Percentiles rank a stretch among this genome's conserved stretches.
These are phyloP conservation scores for Turnera subulata DNA, from an alignment of 345 rosid genomes.

Conservation along the genomic window DNA sequence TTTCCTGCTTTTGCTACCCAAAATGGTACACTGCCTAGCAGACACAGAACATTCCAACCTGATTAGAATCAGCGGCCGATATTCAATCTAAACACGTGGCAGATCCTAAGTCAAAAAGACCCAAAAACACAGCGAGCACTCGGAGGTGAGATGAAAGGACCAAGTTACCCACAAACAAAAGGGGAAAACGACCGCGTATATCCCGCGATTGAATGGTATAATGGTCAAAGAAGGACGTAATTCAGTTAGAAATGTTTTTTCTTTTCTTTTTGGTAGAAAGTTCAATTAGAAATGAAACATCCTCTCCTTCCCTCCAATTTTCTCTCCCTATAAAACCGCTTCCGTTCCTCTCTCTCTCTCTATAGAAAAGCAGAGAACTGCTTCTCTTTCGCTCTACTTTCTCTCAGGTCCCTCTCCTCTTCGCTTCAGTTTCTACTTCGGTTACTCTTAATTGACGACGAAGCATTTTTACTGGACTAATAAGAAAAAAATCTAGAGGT, in stretches of 20 bases:
- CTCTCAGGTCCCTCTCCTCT: slow-evolving; percentile 3
- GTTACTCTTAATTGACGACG: background rate
- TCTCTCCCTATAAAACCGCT: slow-evolving; percentile 10
- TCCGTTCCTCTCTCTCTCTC: slow-evolving; percentile 12
- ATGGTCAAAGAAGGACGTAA: slow-evolving; percentile 4
- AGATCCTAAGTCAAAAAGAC: too few relatives aligned
- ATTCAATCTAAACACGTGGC: too few relatives aligned
- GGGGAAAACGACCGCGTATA: background rate
- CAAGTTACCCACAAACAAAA: background rate
- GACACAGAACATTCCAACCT: too few relatives aligned
- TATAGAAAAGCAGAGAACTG: background rate
- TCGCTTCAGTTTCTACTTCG: background rate
- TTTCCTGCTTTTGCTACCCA: too few relatives aligned
- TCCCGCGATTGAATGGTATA: background rate
- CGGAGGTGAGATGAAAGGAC: slow-evolving; percentile 5
- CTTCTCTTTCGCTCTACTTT: background rate
- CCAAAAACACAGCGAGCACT: too few relatives aligned
- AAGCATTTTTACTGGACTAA: too few relatives aligned
- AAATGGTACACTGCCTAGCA: too few relatives aligned
- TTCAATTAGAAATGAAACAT: too few relatives aligned
- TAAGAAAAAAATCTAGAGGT: too few relatives aligned
- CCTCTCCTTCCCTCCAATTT: slow-evolving; percentile 29
- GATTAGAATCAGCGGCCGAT: too few relatives aligned
- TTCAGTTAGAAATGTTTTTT: slow-evolving; percentile 16
- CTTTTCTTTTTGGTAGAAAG: too few relatives aligned